Percentiles rank a stretch among this genome's conserved stretches.
phyloP scores from a whole-genome alignment of 2,329 filamentous ascomycete species.

The Beauveria sp. region DNA sequence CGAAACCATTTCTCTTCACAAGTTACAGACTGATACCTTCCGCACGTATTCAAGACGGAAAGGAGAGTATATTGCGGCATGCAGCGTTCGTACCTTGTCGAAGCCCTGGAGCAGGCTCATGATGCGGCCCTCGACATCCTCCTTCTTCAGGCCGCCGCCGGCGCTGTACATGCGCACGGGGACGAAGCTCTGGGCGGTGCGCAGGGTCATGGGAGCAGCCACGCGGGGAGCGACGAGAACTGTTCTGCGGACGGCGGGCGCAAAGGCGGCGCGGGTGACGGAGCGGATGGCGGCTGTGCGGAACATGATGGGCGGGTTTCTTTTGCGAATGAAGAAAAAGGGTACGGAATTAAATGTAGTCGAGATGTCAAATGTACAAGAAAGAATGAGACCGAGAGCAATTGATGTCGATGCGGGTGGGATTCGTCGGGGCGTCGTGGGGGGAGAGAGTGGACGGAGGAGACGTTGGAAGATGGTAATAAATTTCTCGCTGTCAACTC shows the following conservation, averaged over 20 bases:
- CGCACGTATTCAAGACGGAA: background rate
- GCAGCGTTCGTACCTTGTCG: constrained; percentile 59
- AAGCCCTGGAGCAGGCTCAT: constrained; percentile 89
- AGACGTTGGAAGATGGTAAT: constrained; percentile 23
- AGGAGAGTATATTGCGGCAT: constrained; percentile 32
- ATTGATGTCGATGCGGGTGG: constrained; percentile 12
- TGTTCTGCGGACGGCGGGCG: constrained; percentile 50
- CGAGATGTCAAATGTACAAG: background rate
- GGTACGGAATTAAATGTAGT: background rate
- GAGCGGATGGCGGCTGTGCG: constrained; percentile 78
- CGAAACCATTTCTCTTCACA: background rate
- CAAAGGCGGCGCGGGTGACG: constrained; percentile 56
- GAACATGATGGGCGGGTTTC: constrained; percentile 59
- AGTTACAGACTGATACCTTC: too few relatives aligned
- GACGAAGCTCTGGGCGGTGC: constrained; percentile 55
- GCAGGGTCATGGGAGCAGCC: constrained; percentile 51
- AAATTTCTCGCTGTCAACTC: constrained; percentile 35
- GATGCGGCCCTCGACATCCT: constrained; percentile 87
- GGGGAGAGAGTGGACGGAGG: background rate
- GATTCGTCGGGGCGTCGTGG: constrained; percentile 14
- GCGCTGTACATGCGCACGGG: constrained; percentile 82
- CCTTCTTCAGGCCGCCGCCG: constrained; percentile 65
- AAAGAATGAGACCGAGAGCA: background rate
- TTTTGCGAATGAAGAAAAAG: constrained; percentile 1
- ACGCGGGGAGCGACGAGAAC: constrained; percentile 45